Evolutionary conservation across 2,329 filamentous ascomycete genomes (phyloP).

Genomic region (Alternaria novae-zelandiae): DNA sequence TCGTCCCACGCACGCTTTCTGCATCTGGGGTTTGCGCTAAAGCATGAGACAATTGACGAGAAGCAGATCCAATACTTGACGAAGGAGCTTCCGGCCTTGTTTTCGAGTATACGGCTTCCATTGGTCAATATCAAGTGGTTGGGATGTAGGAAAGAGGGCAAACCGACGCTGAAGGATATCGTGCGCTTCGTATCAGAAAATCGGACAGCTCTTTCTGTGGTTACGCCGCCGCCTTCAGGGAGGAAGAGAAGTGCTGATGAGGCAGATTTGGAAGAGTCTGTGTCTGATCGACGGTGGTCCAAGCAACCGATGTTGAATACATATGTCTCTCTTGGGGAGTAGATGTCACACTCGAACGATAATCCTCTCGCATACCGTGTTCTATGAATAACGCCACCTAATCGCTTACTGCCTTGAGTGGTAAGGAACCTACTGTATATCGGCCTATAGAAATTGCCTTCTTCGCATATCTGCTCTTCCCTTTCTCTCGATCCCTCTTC

Average conservation of each 20-base stretch:
- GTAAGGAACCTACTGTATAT: not conserved
- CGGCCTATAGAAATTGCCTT: not conserved
- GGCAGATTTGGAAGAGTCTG: not conserved
- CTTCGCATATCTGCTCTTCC: not conserved
- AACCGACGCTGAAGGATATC: not conserved
- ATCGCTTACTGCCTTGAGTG: not conserved
- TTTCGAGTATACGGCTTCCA: not conserved
- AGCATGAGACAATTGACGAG: not conserved
- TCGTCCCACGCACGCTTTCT: conserved; percentile 2
- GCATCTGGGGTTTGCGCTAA: conserved; percentile 5
- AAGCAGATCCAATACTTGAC: not conserved
- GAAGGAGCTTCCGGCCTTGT: not conserved
- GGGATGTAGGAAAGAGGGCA: not conserved
- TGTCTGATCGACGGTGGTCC: not conserved
- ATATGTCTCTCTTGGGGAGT: not conserved
- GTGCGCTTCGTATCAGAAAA: not conserved
- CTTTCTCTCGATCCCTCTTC: not conserved
- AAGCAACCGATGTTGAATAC: not conserved
- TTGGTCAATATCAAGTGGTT: not conserved
- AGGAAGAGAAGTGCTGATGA: not conserved
- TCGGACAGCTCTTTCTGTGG: not conserved
- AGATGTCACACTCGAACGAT: not conserved
- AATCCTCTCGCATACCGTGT: not conserved
- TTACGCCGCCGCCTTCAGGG: not conserved
- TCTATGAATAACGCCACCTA: not conserved